A percentile compares a stretch with the other conserved stretches of the same genome.
Evolutionary conservation across 176 grass and related monocot genomes (phyloP).

Genomic region (Melocanna baccifera): DNA sequence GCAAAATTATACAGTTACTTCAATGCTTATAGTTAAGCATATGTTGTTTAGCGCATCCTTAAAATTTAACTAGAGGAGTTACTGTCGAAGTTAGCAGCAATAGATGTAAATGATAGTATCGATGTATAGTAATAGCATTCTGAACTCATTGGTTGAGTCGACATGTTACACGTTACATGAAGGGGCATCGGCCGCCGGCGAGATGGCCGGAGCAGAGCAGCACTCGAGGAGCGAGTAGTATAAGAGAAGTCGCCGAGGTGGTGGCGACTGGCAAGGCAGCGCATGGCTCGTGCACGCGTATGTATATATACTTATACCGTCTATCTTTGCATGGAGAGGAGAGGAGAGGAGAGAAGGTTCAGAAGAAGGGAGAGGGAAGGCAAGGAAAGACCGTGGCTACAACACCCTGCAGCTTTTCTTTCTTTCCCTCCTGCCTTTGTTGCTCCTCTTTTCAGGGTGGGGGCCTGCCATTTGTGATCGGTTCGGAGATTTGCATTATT

Average conservation of each 20-base stretch:
- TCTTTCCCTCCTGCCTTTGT: background rate
- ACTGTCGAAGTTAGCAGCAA: too few relatives aligned
- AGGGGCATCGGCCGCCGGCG: background rate
- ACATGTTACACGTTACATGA: background rate
- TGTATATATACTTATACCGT: background rate
- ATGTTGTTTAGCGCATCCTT: too few relatives aligned
- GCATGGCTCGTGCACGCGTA: background rate
- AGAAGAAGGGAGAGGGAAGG: background rate
- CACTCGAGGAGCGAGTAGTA: background rate
- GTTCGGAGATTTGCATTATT: background rate
- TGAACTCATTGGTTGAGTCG: too few relatives aligned
- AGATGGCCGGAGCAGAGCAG: background rate
- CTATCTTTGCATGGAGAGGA: slow-evolving; percentile 32
- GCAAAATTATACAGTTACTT: too few relatives aligned
- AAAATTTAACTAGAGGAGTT: too few relatives aligned
- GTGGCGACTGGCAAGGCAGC: background rate
- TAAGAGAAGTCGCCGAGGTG: background rate
- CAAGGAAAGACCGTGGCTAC: background rate
- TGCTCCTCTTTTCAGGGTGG: background rate
- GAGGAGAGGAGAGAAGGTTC: slow-evolving; percentile 5
- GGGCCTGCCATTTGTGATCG: background rate
- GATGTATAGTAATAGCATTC: too few relatives aligned
- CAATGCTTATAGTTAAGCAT: too few relatives aligned
- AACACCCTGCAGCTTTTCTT: background rate
- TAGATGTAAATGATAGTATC: too few relatives aligned